phyloP scores from a whole-genome alignment of 768 basidiomycete genomes.

The Tylopilus sp. region DNA sequence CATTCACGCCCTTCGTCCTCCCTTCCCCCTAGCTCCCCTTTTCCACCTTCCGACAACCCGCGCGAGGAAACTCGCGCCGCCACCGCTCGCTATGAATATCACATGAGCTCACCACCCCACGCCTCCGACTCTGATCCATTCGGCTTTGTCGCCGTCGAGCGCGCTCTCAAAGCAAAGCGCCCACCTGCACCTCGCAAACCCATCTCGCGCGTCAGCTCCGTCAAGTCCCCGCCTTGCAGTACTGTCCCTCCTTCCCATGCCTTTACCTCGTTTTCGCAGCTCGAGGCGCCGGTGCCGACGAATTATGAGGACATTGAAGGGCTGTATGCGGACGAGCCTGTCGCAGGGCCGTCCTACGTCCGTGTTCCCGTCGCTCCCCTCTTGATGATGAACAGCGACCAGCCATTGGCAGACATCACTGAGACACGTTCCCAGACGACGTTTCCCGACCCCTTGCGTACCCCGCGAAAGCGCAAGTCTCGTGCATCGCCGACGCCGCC shows the following conservation, averaged over 20 bases:
- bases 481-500: constrained; percentile 5
- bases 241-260: constrained; percentile 15
- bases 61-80: not conserved
- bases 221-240: constrained; percentile 22
- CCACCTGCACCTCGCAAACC: constrained; percentile 10
- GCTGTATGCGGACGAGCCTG: constrained; percentile 32
- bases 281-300: constrained; percentile 34
- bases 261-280: constrained; percentile 32
- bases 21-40: constrained; percentile 34
- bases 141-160: constrained; percentile 54
- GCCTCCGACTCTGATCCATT: constrained; percentile 48
- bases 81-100: constrained; percentile 18
- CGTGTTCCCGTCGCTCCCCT: constrained; percentile 21
- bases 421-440: constrained; percentile 11
- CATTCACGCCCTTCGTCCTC: constrained; percentile 25
- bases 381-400: constrained; percentile 21
- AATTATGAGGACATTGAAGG: constrained; percentile 32
- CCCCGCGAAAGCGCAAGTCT: constrained; percentile 29
- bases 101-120: constrained; percentile 20
- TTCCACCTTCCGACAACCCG: constrained; percentile 17
- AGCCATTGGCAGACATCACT: constrained; percentile 4
- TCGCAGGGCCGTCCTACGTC: constrained; percentile 25
- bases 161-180: constrained; percentile 45
- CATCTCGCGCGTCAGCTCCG: constrained; percentile 5
- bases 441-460: constrained; percentile 27